Base-by-base conservation (phyloP, 257 asterid genomes). In the Solanum boliviense region DNA sequence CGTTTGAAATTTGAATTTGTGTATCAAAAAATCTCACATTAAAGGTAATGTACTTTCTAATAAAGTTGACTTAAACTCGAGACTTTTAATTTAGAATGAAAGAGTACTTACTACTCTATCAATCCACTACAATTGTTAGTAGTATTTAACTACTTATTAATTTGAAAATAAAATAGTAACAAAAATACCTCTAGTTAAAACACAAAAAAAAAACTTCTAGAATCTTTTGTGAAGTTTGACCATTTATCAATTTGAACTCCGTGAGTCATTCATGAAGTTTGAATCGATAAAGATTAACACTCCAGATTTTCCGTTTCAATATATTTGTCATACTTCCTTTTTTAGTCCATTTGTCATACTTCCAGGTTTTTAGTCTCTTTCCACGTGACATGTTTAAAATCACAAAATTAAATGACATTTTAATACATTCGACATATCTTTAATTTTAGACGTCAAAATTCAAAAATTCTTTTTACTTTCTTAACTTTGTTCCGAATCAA, bases 21-120 rank as follows among this genome's bases (percentile, higher is more conserved):
- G 1, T n/a, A n/a, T 0, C 65, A 1, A 2, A 6, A 56, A 56
- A 1, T 20, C 2, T 20, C 0, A 56, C 0, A 20, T 2, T 56
- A 7, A 7, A 20, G 2, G 0, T 56, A 20, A 56, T 1, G 62
- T 18, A 0, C 0, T 52, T 18, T 52, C 0, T 18, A 52, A 52
- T 52, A 52, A 52, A 52, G 1, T 16, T 52, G 4, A 52, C 23
- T 16, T 52, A 52, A 52, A 16, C 0, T 16, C 1, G 0, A 52
- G 0, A 52, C 0, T 16, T 1, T 52, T 52, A 0, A 52, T 52
- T 5, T 0, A 16, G 4, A 52, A 52, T 52, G 0, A 52, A 52
- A 52, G 3, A 18, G 1, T 52, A 56, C 1, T 56, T 56, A 56
- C 4, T 6, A 20, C 0, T 18, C 1, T 2, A 52, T 0, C 4